Conservation (phyloP, 1,284 basidiomycete species). For the Cystobasidiaceae sp. region DNA sequence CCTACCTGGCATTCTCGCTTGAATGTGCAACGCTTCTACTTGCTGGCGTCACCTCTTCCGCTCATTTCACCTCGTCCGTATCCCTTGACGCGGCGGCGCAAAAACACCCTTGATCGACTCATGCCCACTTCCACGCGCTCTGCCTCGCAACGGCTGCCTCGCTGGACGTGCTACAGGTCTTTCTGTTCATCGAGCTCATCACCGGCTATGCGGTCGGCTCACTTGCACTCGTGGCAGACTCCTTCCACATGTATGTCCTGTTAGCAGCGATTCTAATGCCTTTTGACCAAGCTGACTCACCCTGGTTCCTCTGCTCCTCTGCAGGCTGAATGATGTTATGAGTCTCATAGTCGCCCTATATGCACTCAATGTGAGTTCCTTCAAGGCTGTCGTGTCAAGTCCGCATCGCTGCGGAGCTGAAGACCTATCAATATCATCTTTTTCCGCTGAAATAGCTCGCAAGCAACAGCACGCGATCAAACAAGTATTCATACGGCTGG, state of each 20-base stretch:
- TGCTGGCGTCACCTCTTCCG: not conserved
- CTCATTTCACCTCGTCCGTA: not conserved
- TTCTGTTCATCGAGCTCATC: slow-evolving; percentile 89
- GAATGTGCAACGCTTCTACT: not conserved
- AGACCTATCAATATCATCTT: not conserved
- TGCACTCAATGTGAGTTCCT: slow-evolving; percentile 71
- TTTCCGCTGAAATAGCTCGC: slow-evolving; percentile 33
- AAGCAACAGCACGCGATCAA: slow-evolving; percentile 47
- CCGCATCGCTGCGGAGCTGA: not conserved
- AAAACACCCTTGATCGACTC: no score
- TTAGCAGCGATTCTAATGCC: not conserved
- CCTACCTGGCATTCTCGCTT: no score
- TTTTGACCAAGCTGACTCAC: not conserved
- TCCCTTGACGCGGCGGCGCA: no score
- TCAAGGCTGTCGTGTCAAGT: not conserved
- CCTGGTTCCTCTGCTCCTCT: not conserved
- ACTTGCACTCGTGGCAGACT: slow-evolving; percentile 90
- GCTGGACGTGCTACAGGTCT: no score
- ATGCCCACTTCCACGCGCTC: no score
- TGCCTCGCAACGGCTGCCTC: not conserved
- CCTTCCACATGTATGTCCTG: slow-evolving; percentile 82
- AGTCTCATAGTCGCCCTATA: slow-evolving; percentile 83
- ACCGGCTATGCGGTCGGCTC: slow-evolving; percentile 89
- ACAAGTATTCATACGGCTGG: slow-evolving; percentile 87
- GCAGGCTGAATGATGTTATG: slow-evolving; percentile 33